Evolutionary conservation across 2,329 filamentous ascomycete species (phyloP).

Genomic region (Exophiala alcalophila): DNA sequence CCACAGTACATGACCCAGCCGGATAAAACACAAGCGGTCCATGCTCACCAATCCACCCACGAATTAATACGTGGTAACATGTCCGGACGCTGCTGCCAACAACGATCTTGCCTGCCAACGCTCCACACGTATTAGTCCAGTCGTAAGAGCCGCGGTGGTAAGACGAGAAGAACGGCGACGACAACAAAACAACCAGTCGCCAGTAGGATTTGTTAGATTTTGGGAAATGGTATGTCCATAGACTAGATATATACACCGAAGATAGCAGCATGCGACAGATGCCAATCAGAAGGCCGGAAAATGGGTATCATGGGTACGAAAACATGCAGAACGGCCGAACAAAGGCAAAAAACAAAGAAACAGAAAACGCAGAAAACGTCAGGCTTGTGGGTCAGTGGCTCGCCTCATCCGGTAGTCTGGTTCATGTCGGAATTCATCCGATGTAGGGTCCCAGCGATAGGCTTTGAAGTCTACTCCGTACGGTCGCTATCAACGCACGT

Average conservation of each 20-base stretch:
- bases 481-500: conserved; percentile 60
- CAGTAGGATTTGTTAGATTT: too few species aligned
- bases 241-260: conserved; percentile 2
- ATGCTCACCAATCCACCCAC: conserved; percentile 22
- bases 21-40: not conserved
- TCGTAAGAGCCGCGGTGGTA: conserved; percentile 13
- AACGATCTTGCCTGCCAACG: conserved; percentile 23
- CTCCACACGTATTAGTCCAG: conserved; percentile 21
- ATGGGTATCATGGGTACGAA: conserved; percentile 26
- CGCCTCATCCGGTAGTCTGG: conserved; percentile 73
- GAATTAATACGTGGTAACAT: conserved; percentile 11
- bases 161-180: not conserved
- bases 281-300: not conserved
- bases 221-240: conserved; percentile 2
- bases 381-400: conserved; percentile 33
- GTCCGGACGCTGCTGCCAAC: conserved; percentile 19
- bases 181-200: too few species aligned
- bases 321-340: too few species aligned
- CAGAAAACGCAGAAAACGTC: conserved; percentile 22
- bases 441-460: conserved; percentile 79
- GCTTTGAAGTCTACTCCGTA: conserved; percentile 97
- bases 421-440: conserved; percentile 78
- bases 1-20: too few species aligned
- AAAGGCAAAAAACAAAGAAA: too few species aligned
- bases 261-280: not conserved